Evolutionary conservation across 2,329 filamentous ascomycete species (phyloP), one percentile per base, ranked within the genome.

Genomic region (Claviceps humidiphila): DNA sequence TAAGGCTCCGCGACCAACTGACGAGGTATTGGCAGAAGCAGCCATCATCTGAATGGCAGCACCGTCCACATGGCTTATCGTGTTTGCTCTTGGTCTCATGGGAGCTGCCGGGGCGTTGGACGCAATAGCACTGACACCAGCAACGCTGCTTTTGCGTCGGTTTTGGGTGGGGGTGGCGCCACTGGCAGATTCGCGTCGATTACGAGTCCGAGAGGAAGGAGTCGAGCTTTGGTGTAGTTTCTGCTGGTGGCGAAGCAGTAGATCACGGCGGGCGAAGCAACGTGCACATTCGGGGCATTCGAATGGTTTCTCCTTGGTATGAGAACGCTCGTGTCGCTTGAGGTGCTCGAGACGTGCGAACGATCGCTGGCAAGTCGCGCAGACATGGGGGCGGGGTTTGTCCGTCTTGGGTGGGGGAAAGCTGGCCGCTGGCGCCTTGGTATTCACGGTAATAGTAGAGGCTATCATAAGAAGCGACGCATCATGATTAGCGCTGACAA

Each of bases 261-360:
- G 71, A 68, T 98, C 93, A 58, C 93, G 82, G 55, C 93, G 82
- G 55, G 93, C 93, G 70, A 98, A 98, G 71, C 93, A 97, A 70
- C 93, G 76, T 40, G 88, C 80, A 69, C 93, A 98, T 68, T 97
- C 89, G 30, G 89, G 88, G 63, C 93, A 98, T 69, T 96, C 89
- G 62, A 98, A 98, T 1, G 93, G 93, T 74, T 98, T 98, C 72
- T 98, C 90, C 68, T 98, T 96, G 45, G 90, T 96, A 66, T 96
- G 90, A n/a, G 89, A 95, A 56, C 93, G 82, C 71, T 97, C 93
- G 69, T 98, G 93, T 55, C 93, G 85, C 73, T 98, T 98, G 59
- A 98, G 74, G 68, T 98, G 93, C 71, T 98, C 93, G 61, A 98
- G 74, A 55, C 93, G 84, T 54, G 93, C 93, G 68, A 98, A 98